Conservation (phyloP, 2,329 filamentous ascomycete species). For the Neoarthrinium moseri region DNA sequence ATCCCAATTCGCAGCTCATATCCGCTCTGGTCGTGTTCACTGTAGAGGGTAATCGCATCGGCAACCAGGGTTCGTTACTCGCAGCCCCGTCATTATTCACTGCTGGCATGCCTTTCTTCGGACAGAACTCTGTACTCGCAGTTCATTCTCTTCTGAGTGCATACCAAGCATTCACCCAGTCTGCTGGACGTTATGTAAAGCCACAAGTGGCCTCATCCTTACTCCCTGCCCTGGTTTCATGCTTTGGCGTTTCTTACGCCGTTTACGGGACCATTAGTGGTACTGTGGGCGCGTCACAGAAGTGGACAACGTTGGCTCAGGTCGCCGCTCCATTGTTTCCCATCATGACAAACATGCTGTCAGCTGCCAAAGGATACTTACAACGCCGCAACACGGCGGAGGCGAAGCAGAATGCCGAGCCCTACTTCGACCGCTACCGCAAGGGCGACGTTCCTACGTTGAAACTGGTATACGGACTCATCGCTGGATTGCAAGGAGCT, state of each 20-base stretch:
- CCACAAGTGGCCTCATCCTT: constrained; percentile 15
- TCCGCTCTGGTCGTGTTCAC: constrained; percentile 19
- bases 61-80: constrained; percentile 14
- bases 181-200: constrained; percentile 13
- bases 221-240: constrained; percentile 13
- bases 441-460: constrained; percentile 11
- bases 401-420: neutral
- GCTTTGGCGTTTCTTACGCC: constrained; percentile 15
- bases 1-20: constrained; percentile 16
- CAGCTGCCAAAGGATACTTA: neutral
- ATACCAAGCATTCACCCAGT: constrained; percentile 3
- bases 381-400: neutral
- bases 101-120: constrained; percentile 9
- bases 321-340: constrained; percentile 10
- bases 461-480: constrained; percentile 7
- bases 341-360: neutral
- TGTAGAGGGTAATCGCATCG: constrained; percentile 21
- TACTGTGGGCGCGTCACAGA: constrained; percentile 3
- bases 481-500: constrained; percentile 8
- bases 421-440: neutral
- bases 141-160: constrained; percentile 12
- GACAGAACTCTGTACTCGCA: constrained; percentile 13
- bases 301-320: constrained; percentile 9
- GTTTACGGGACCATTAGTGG: constrained; percentile 9
- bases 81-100: constrained; percentile 14